These are phyloP conservation scores for Coemansia sp. DNA, from an alignment of 192 early-diverging fungal genomes.

Conservation along the genomic window DNA sequence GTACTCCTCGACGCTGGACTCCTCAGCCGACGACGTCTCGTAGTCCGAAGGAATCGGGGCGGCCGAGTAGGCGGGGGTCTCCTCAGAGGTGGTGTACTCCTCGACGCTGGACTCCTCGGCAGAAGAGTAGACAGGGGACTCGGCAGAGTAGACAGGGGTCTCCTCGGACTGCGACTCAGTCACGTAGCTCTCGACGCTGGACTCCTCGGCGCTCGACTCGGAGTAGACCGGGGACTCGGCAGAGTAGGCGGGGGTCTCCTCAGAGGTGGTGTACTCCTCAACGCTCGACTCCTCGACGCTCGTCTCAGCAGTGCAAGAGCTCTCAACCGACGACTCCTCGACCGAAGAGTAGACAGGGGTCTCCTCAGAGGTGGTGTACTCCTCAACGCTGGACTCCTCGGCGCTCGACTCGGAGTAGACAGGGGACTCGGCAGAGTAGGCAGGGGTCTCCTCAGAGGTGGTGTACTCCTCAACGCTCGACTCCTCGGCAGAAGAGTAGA, in stretches of 20 bases:
- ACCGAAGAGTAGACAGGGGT: slow-evolving; percentile 9
- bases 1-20: neutral
- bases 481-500: too few species aligned
- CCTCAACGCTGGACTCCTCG: neutral
- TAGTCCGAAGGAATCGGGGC: too few species aligned
- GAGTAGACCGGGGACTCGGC: slow-evolving; percentile 7
- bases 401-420: neutral
- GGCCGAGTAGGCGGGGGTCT: neutral
- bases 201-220: neutral
- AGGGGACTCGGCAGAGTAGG: neutral
- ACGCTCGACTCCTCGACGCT: neutral
- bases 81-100: neutral
- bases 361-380: slow-evolving; percentile 18
- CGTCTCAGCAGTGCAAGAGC: slow-evolving; percentile 1
- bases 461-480: neutral
- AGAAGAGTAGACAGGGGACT: too few species aligned
- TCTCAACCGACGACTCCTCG: neutral
- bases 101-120: neutral
- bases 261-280: neutral
- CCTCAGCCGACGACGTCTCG: slow-evolving; percentile 1
- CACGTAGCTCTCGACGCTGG: slow-evolving; percentile 14
- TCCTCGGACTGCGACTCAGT: neutral
- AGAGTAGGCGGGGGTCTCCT: neutral
- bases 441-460: too few species aligned
- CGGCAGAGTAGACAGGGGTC: too few species aligned